phyloP scores from a whole-genome alignment of 306 rosid species.

The Sechiopsis laciniata region DNA sequence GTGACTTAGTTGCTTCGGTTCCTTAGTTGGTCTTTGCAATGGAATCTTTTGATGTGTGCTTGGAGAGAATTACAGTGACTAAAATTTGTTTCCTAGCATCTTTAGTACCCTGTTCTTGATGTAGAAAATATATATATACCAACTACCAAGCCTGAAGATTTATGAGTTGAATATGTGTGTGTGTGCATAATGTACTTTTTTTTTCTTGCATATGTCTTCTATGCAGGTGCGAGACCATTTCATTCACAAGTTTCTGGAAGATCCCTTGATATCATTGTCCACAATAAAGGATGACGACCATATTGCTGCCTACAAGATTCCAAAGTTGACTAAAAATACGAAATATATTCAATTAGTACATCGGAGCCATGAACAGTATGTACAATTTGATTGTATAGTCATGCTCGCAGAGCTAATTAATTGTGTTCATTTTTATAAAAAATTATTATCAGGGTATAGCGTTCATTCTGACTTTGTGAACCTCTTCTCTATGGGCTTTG shows the following conservation, averaged over 20 bases:
- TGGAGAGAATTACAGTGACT: neutral
- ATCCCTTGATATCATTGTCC: constrained; percentile 67
- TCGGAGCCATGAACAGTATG: constrained; percentile 77
- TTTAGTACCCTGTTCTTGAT: neutral
- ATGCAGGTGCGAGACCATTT: constrained; percentile 68
- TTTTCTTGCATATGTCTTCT: constrained; percentile 16
- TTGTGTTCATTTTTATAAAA: neutral
- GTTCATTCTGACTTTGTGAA: neutral
- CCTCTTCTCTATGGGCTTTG: neutral
- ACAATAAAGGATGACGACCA: constrained; percentile 80
- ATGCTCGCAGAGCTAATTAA: neutral
- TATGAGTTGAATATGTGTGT: neutral
- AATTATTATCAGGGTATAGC: neutral
- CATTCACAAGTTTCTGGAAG: constrained; percentile 75
- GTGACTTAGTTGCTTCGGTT: neutral
- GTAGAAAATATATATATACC: neutral
- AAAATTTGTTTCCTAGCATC: constrained; percentile 2
- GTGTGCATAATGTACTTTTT: neutral
- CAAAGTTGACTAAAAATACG: constrained; percentile 53
- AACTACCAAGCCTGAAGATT: neutral
- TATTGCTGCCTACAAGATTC: constrained; percentile 75
- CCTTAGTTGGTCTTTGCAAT: neutral
- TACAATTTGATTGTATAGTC: constrained; percentile 18
- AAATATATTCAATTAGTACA: constrained; percentile 85
- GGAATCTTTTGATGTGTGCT: neutral